Evolutionary conservation across 495 filamentous ascomycete genomes (phyloP).

Genomic region (Astrothelium subdiscretum): DNA sequence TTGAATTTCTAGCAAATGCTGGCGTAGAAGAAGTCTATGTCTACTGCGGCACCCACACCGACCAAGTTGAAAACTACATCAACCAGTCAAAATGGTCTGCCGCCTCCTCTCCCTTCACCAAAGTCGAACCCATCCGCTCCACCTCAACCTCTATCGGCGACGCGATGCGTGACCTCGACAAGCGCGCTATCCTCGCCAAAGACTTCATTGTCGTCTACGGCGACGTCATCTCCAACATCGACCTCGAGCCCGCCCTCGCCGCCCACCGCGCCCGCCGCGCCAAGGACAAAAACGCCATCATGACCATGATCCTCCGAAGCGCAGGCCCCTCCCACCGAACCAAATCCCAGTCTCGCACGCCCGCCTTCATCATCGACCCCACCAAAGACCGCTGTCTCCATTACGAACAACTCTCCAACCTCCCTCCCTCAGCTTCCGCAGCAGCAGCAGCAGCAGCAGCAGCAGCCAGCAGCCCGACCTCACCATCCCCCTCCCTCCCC

Average conservation of each 20-base stretch:
- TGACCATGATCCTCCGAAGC: constrained; percentile 88
- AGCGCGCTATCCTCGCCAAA: constrained; percentile 68
- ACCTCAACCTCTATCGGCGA: constrained; percentile 83
- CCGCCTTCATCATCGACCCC: constrained; percentile 79
- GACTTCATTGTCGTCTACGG: constrained; percentile 92
- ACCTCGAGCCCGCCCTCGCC: constrained; percentile 65
- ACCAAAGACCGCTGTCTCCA: constrained; percentile 73
- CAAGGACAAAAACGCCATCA: constrained; percentile 87
- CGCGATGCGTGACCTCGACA: constrained; percentile 88
- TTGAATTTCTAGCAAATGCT: constrained; percentile 90
- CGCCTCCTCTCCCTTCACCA: constrained; percentile 68
- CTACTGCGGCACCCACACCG: constrained; percentile 83
- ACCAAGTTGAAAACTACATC: constrained; percentile 79
- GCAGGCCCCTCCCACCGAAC: constrained; percentile 64
- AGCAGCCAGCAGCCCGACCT: constrained; percentile 9
- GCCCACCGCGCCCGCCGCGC: constrained; percentile 70
- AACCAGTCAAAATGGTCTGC: constrained; percentile 56
- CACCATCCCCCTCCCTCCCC: not conserved
- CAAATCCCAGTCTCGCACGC: constrained; percentile 58
- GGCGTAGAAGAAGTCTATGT: constrained; percentile 87
- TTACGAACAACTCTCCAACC: constrained; percentile 60
- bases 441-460: not conserved
- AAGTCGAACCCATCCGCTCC: constrained; percentile 75
- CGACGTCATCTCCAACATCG: constrained; percentile 85
- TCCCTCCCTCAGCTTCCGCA: not conserved